Base-by-base conservation (phyloP, 2,329 filamentous ascomycete genomes). In the Akanthomyces uredinophilus region DNA sequence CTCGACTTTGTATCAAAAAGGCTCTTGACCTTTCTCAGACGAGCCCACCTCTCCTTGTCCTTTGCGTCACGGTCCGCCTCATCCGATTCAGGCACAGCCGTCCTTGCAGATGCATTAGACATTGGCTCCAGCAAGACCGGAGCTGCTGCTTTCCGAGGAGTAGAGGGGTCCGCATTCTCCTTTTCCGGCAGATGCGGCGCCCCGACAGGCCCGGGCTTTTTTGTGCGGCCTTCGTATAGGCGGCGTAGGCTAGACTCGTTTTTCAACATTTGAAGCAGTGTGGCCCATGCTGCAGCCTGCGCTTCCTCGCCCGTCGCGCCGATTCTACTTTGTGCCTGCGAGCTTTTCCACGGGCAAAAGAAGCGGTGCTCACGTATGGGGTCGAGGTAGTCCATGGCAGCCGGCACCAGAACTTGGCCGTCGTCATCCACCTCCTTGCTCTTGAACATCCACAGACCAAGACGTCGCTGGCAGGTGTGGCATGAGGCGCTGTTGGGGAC, bases 371-470 rank as follows among this genome's bases (percentile, higher is more conserved):
- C 89, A 5, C 82, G 81, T 2, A 88, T 75, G 5, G 87, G 85
- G 69, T 94, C 87, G 1, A 95, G 80, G 61, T 84, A 79, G 66
- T 85, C 83, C 81, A 90, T 87, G 1, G 83, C 82, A 3, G 87
- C 83, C 1, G 83, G 81, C 5, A 83, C 79, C 13, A 87, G 73
- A 11, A 87, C 76, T 41, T 81, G 74, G 0, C 80, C 81, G 18
- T 77, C 74, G 1, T 78, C 77, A 63, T 85, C 82, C 35, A 89
- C 83, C 68, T 85, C 84, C 73, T 88, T 92, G 73, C 87, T 88
- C 70, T 87, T 89, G 73, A 96, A 98, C 79, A 99, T 89, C 95
- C 95, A 99, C 2, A 99, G 81, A 0, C 95, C 95, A 0, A 98
- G 80, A 1, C 93, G 87, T 63, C 95, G 87, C 70, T 96, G 90